These are phyloP conservation scores for Marasmius sp. DNA, from an alignment of 1,284 basidiomycete species.

Conservation along the genomic window DNA sequence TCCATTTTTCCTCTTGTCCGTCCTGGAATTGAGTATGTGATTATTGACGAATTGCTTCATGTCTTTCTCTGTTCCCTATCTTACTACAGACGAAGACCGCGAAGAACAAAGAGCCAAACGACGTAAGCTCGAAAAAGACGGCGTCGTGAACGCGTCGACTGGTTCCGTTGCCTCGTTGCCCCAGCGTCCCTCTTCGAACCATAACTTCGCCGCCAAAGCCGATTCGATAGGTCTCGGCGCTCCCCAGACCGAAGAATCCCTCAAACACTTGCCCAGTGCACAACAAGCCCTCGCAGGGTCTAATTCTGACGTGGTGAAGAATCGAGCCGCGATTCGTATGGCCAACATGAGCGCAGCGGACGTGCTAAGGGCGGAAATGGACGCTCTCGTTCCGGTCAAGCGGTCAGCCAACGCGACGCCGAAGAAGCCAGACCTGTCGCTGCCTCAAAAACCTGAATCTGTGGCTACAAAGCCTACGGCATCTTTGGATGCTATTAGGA, in stretches of 20 bases:
- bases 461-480: slow-evolving; percentile 13
- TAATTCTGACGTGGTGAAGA: slow-evolving; percentile 85
- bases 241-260: slow-evolving; percentile 53
- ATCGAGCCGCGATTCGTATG: slow-evolving; percentile 87
- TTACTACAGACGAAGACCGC: slow-evolving; percentile 79
- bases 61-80: slow-evolving; percentile 3
- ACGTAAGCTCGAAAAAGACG: slow-evolving; percentile 76
- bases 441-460: slow-evolving; percentile 36
- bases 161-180: slow-evolving; percentile 48
- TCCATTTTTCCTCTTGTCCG: slow-evolving; percentile 13
- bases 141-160: slow-evolving; percentile 38
- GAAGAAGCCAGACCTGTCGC: slow-evolving; percentile 29
- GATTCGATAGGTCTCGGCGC: slow-evolving; percentile 75
- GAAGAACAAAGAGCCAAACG: slow-evolving; percentile 90
- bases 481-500: slow-evolving; percentile 1
- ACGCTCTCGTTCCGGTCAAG: slow-evolving; percentile 58
- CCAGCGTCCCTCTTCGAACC: slow-evolving; percentile 49
- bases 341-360: slow-evolving; percentile 97
- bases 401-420: slow-evolving; percentile 1
- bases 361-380: slow-evolving; percentile 88
- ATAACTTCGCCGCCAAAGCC: slow-evolving; percentile 72
- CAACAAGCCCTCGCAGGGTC: slow-evolving; percentile 72
- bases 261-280: slow-evolving; percentile 55
- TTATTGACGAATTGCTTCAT: slow-evolving; percentile 10
- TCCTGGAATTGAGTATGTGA: slow-evolving; percentile 10